Conservation (phyloP, 257 asterid genomes). For the Rubia yunnanensis region DNA sequence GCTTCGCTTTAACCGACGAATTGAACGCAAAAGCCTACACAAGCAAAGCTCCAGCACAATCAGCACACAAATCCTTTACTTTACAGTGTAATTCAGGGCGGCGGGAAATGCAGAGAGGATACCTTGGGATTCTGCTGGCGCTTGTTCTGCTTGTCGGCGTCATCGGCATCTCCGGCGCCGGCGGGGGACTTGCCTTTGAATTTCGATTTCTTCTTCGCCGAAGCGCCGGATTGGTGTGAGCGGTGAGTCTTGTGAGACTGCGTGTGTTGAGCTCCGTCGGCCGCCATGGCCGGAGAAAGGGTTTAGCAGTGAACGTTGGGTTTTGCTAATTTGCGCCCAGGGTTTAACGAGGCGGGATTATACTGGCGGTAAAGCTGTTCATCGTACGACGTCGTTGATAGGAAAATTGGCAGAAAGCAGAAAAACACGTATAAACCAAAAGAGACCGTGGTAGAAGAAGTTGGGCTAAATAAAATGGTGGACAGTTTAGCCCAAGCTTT, state of each 20-base stretch:
- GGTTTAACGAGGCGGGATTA: constrained; percentile 1
- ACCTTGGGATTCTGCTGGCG: constrained; percentile 41
- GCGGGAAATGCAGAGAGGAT: background rate
- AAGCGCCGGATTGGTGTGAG: constrained; percentile 59
- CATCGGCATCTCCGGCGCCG: constrained; percentile 10
- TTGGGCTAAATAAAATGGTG: too few species aligned
- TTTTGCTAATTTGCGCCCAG: background rate
- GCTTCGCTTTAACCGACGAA: constrained; percentile 76
- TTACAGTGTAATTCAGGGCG: background rate
- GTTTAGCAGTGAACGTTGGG: background rate
- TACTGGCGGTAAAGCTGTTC: background rate
- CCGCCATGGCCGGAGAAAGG: constrained; percentile 12
- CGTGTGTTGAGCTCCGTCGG: constrained; percentile 22
- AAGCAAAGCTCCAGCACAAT: constrained; percentile 1
- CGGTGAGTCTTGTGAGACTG: constrained; percentile 77
- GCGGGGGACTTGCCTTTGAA: constrained; percentile 22
- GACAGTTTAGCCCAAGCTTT: too few species aligned
- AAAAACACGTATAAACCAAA: too few species aligned
- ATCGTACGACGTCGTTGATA: background rate
- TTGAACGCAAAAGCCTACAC: constrained; percentile 74
- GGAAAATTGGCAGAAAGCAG: too few species aligned
- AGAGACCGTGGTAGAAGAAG: too few species aligned
- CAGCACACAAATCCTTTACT: background rate
- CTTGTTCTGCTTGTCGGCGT: constrained; percentile 49
- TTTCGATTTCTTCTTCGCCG: constrained; percentile 65